Evolutionary conservation across 148 eudicot genomes (phyloP), one percentile per base, ranked within the genome.

Genomic region (Suaeda aralocaspica): DNA sequence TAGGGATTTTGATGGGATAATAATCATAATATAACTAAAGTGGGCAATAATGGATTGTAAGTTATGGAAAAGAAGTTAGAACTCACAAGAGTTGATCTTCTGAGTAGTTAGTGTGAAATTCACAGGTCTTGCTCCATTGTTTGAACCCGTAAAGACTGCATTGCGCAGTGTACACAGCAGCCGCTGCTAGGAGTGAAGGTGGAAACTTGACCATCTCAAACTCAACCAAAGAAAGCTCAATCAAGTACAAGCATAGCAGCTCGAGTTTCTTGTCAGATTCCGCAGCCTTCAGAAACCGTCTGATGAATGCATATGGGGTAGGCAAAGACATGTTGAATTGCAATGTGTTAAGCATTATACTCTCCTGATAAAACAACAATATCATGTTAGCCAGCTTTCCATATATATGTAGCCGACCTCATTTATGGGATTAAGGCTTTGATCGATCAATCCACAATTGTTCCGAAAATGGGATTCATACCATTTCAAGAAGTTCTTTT

Each of bases 271-370:
- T 79, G 66, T 87, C 84, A 48, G 92, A 84, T 78, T 90, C 84
- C 46, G 93, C 93, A 48, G 98, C 96, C 79, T 92, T 89, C 68
- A 92, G 87, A 69, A 72, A 92, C 76, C 98, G 81, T 74, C 72
- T 83, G 70, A 92, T 41, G 72, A 92, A 92, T 9, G 86, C 93
- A 74, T 83, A 88, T 0, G 91, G 82, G 11, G 98, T 92, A 51
- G 98, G 98, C 24, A 86, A 76, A 9, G 98, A 88, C 81, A 92
- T 80, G 80, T 89, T 92, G 78, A 86, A 92, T 65, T 88, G 88
- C 67, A 92, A 69, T 12, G 83, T 81, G 71, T 92, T 88, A 0
- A 92, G 84, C 89, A 92, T 92, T 72, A 76, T 30, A 22, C 69
- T 87, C 79, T 92, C 98, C 92, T 89, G 78, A n/a, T 71, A 64